Percentiles rank a stretch among this genome's conserved stretches.
phyloP scores from a whole-genome alignment of 176 grass and related monocot genomes.

The Aegilops speltoides region DNA sequence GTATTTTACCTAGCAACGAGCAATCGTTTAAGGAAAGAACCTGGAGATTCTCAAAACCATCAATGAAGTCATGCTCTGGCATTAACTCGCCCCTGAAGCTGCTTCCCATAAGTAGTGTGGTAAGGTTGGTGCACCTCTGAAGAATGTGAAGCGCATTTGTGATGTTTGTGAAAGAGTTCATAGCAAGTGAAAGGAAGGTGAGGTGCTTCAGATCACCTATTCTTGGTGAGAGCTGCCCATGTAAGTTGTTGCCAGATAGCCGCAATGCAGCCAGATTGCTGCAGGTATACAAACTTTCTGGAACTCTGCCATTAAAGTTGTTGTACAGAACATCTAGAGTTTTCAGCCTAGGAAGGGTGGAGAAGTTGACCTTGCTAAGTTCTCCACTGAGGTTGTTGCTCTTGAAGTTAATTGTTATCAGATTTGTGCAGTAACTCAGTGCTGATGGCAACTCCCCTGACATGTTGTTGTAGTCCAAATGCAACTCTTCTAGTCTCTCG shows the following conservation, averaged over 20 bases:
- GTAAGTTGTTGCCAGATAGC: slow-evolving; percentile 13
- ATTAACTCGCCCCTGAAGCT: slow-evolving; percentile 16
- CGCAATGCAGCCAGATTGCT: slow-evolving; percentile 28
- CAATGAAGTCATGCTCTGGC: neutral
- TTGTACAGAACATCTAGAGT: neutral
- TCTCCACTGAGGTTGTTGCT: slow-evolving; percentile 31
- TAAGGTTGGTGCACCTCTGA: slow-evolving; percentile 16
- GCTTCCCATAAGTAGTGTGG: neutral
- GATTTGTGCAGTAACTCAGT: slow-evolving; percentile 8
- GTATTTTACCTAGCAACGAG: no score
- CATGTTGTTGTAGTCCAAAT: slow-evolving; percentile 18
- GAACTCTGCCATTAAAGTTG: neutral
- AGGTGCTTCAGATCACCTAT: slow-evolving; percentile 26
- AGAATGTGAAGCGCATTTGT: slow-evolving; percentile 33
- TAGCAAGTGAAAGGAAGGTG: slow-evolving; percentile 34
- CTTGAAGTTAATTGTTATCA: slow-evolving; percentile 21
- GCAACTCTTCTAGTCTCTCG: slow-evolving; percentile 5
- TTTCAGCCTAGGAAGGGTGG: neutral
- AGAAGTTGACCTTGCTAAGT: slow-evolving; percentile 34
- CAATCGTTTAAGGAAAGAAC: no score
- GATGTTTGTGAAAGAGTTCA: slow-evolving; percentile 10
- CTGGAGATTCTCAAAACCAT: no score
- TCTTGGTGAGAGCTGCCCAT: slow-evolving; percentile 21
- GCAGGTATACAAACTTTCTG: neutral
- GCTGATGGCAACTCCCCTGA: slow-evolving; percentile 20